These are phyloP conservation scores for Massarina eburnea DNA, from an alignment of 2,329 filamentous ascomycete species.

Conservation along the genomic window DNA sequence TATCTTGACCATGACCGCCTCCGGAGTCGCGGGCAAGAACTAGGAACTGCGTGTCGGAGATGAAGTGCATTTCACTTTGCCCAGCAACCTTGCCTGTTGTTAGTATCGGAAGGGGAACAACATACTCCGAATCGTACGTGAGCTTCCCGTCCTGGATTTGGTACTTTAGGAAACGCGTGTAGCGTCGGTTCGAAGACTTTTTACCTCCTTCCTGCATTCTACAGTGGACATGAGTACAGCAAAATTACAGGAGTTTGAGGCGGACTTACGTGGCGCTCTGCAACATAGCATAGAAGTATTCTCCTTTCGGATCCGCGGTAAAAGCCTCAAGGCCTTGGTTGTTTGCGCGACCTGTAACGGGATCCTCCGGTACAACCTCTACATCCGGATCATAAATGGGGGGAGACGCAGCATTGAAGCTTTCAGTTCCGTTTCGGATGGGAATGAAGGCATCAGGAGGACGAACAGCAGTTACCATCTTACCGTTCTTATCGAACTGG, in stretches of 20 bases:
- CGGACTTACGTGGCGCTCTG: slow-evolving; percentile 59
- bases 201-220: slow-evolving; percentile 52
- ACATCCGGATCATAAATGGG: slow-evolving; percentile 59
- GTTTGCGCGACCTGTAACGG: slow-evolving; percentile 65
- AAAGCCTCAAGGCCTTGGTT: slow-evolving; percentile 77
- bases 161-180: slow-evolving; percentile 66
- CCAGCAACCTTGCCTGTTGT: slow-evolving; percentile 59
- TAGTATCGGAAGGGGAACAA: slow-evolving; percentile 65
- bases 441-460: slow-evolving; percentile 68
- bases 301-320: slow-evolving; percentile 63
- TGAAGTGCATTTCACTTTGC: slow-evolving; percentile 68
- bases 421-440: slow-evolving; percentile 59
- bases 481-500: slow-evolving; percentile 60
- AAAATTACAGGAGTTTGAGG: neutral
- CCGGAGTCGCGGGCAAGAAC: slow-evolving; percentile 65
- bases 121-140: slow-evolving; percentile 61
- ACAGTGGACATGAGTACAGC: neutral
- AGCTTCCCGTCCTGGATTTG: slow-evolving; percentile 54
- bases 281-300: slow-evolving; percentile 64
- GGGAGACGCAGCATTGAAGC: slow-evolving; percentile 66
- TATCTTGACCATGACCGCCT: slow-evolving; percentile 59
- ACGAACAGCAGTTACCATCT: slow-evolving; percentile 64
- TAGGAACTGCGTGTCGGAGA: slow-evolving; percentile 66
- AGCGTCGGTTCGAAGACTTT: slow-evolving; percentile 56
- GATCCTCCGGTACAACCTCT: slow-evolving; percentile 56